These are phyloP conservation scores for Rhododendron henanense DNA, from an alignment of 148 eudicot genomes.

Conservation along the genomic window DNA sequence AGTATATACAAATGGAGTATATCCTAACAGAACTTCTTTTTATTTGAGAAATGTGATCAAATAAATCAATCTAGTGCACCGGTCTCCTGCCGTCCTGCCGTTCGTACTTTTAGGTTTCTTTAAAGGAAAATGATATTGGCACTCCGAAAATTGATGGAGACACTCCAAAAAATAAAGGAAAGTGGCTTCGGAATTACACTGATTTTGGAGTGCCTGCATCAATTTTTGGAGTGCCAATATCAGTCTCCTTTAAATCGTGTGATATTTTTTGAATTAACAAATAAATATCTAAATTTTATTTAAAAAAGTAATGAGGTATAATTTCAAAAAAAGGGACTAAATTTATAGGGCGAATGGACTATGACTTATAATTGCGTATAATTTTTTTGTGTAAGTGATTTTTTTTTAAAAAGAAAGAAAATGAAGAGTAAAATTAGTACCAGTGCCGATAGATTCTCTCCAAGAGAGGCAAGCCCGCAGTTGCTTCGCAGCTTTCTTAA, in stretches of 20 bases:
- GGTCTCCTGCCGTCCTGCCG: neutral
- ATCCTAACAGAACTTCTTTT: neutral
- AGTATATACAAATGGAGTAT: neutral
- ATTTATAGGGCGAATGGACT: no score
- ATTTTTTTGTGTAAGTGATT: neutral
- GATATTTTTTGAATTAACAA: no score
- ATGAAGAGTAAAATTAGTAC: slow-evolving; percentile 26
- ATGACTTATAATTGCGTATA: no score
- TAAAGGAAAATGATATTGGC: no score
- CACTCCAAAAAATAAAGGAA: no score
- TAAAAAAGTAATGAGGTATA: no score
- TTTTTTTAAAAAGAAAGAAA: neutral
- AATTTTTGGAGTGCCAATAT: no score
- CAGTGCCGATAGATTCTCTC: slow-evolving; percentile 69
- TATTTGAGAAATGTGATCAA: neutral
- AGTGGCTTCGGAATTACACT: no score
- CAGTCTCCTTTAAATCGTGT: neutral
- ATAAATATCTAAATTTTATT: no score
- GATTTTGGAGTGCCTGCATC: no score
- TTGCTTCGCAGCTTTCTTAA: slow-evolving; percentile 80
- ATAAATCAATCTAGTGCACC: neutral
- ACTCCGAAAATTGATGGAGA: no score
- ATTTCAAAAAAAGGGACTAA: no score
- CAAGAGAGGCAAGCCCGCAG: slow-evolving; percentile 78
- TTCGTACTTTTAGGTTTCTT: neutral